Evolutionary conservation across 2,329 filamentous ascomycete species (phyloP), one percentile per base, ranked within the genome.

Genomic region (Myriosclerotinia curreyana): DNA sequence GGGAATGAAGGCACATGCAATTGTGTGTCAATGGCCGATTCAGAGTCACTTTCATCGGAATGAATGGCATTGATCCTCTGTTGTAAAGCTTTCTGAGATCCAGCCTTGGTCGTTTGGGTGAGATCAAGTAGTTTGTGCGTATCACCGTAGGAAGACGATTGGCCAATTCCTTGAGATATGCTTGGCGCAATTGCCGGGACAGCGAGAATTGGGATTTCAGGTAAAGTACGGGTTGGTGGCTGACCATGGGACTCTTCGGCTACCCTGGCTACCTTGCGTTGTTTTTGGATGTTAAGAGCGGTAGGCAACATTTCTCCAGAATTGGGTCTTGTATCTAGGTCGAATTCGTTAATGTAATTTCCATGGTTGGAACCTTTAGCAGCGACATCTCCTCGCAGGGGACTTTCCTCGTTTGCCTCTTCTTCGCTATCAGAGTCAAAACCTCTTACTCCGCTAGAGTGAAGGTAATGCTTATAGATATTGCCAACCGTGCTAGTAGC

Each of bases 401-500:
- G 62, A 22, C 62, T 64, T 59, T 52, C 8, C 15, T 66, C 65
- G 15, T 60, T 64, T 15, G 31, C 12, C 25, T 44, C 62, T 60
- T 60, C 55, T 31, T 65, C 53, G n/a, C 58, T 62, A 53, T 61
- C 62, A 4, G 44, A 52, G 15, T 53, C 55, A 14, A 48, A 25
- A 44, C 61, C 59, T 14, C 60, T 38, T 28, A 52, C 25, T 14
- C 60, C 64, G 22, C 66, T 65, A 14, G 50, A 65, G 22, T 49
- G 63, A 38, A 68, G 51, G 48, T 73, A 73, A 14, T 70, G 68
- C n/a, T 59, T 65, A 56, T 71, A 70, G 5, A 73, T 72, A 20
- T 73, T 71, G 7, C 69, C 70, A 50, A 74, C 65, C 5, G 72
- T 74, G 38, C 71, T 73, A 42, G 69, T 67, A 40, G 71, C 69